A percentile compares a stretch with the other conserved stretches of the same genome.
These are phyloP conservation scores for Entomortierella chlamydospora DNA, from an alignment of 192 early-diverging fungal genomes.

Conservation along the genomic window DNA sequence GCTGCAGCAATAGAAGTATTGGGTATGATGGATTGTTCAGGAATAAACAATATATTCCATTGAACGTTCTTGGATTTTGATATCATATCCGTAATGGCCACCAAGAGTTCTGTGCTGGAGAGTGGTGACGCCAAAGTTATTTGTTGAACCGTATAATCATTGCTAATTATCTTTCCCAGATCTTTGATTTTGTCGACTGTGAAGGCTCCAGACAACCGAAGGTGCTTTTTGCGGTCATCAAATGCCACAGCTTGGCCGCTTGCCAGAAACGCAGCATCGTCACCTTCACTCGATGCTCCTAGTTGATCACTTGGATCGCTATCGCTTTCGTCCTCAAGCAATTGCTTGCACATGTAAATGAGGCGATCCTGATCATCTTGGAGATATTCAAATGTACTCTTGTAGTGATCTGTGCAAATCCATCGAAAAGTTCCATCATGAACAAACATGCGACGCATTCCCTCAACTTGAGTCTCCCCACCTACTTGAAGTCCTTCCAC, in stretches of 20 bases:
- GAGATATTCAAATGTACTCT: slow-evolving; percentile 10
- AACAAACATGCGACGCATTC: slow-evolving; percentile 17
- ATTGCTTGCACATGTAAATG: slow-evolving; percentile 9
- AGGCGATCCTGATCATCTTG: slow-evolving; percentile 9
- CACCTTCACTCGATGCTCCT: background rate
- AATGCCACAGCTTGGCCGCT: slow-evolving; percentile 3
- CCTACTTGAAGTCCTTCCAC: slow-evolving; percentile 17
- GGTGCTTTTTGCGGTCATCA: slow-evolving; percentile 25
- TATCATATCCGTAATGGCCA: slow-evolving; percentile 16
- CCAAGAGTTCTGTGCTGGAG: background rate
- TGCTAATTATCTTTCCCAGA: background rate
- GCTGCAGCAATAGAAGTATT: background rate
- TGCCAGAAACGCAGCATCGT: background rate
- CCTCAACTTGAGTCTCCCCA: background rate
- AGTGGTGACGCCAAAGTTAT: slow-evolving; percentile 10
- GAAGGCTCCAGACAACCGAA: background rate
- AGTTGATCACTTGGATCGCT: background rate
- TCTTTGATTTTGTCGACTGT: background rate
- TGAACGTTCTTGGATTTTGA: background rate
- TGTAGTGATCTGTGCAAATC: slow-evolving; percentile 23
- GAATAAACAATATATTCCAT: slow-evolving; percentile 10
- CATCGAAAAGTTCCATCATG: slow-evolving; percentile 24
- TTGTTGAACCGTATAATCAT: slow-evolving; percentile 13
- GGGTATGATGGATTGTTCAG: background rate
- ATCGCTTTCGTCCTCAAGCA: slow-evolving; percentile 19